phyloP scores from a whole-genome alignment of 345 rosid genomes.

The Salix exigua region DNA sequence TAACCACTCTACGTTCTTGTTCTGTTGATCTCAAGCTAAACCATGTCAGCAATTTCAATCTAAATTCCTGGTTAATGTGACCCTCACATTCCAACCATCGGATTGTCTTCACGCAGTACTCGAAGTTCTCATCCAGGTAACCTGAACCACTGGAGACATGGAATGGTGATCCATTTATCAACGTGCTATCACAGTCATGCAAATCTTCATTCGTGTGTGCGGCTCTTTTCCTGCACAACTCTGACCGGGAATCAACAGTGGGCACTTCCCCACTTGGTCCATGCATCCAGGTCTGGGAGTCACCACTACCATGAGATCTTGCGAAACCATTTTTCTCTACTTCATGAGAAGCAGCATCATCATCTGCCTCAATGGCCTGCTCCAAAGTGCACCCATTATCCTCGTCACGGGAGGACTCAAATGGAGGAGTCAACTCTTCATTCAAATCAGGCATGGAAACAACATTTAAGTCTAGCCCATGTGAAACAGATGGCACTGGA shows the following conservation, averaged over 20 bases:
- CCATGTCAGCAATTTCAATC: slow-evolving; percentile 91
- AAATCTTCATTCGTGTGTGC: slow-evolving; percentile 54
- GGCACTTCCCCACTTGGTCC: slow-evolving; percentile 48
- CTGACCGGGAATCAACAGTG: slow-evolving; percentile 56
- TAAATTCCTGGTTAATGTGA: slow-evolving; percentile 66
- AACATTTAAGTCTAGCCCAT: slow-evolving; percentile 71
- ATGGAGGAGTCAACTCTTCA: slow-evolving; percentile 78
- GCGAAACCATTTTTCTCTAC: slow-evolving; percentile 50
- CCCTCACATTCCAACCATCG: slow-evolving; percentile 84
- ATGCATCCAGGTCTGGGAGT: slow-evolving; percentile 45
- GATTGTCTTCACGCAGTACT: slow-evolving; percentile 74
- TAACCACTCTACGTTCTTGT: slow-evolving; percentile 86
- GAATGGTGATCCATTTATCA: slow-evolving; percentile 61
- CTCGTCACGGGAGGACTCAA: slow-evolving; percentile 81
- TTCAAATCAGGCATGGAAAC: slow-evolving; percentile 88
- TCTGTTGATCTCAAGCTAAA: slow-evolving; percentile 78
- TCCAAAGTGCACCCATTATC: slow-evolving; percentile 64
- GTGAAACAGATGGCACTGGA: slow-evolving; percentile 45
- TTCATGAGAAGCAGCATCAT: slow-evolving; percentile 71
- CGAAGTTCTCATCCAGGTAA: slow-evolving; percentile 71
- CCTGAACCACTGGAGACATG: slow-evolving; percentile 43
- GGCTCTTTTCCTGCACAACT: slow-evolving; percentile 60
- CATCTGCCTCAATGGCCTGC: slow-evolving; percentile 56
- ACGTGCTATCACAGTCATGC: slow-evolving; percentile 78
- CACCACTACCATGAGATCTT: slow-evolving; percentile 62